phyloP scores from a whole-genome alignment of 495 filamentous ascomycete species.

The Penicillium fimorum region DNA sequence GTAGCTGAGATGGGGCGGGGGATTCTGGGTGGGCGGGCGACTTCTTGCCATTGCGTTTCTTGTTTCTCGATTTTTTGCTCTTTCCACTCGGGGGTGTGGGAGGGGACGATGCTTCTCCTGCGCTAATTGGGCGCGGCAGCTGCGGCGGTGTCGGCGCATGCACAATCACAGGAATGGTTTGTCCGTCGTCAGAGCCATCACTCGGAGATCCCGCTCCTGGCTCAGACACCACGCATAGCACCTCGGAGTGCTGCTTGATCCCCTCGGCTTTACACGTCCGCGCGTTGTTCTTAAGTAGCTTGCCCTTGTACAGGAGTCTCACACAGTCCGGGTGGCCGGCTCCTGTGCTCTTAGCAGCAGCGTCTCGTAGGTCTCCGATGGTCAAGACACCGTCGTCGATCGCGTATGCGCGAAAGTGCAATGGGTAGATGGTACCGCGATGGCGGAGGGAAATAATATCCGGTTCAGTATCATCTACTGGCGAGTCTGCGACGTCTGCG shows the following conservation, averaged over 20 bases:
- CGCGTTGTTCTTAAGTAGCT: conserved; percentile 64
- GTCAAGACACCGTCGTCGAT: conserved; percentile 75
- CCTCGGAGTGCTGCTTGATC: conserved; percentile 75
- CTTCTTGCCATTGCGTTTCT: conserved; percentile 44
- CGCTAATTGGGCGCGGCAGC: conserved; percentile 11
- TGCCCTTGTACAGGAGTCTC: conserved; percentile 81
- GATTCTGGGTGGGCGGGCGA: conserved; percentile 15
- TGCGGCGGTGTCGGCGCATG: conserved; percentile 5
- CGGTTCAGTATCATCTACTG: conserved; percentile 53
- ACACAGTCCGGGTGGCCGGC: conserved; percentile 60
- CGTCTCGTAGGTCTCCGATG: conserved; percentile 63
- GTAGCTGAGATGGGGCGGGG: conserved; percentile 16
- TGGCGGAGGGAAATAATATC: conserved; percentile 77
- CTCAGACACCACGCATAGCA: conserved; percentile 62
- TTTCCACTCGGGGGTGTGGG: conserved; percentile 22
- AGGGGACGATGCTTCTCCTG: conserved; percentile 32
- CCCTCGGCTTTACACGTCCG: conserved; percentile 69
- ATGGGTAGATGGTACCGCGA: conserved; percentile 66
- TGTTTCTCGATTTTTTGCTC: conserved; percentile 44
- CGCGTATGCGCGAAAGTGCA: conserved; percentile 76
- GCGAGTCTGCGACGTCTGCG: conserved; percentile 56
- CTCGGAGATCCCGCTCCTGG: conserved; percentile 52
- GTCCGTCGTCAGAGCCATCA: conserved; percentile 41
- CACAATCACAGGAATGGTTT: not conserved
- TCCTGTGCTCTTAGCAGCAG: conserved; percentile 61